phyloP scores from a whole-genome alignment of 805 yeast species.

The Zygosaccharomyces bailii region DNA sequence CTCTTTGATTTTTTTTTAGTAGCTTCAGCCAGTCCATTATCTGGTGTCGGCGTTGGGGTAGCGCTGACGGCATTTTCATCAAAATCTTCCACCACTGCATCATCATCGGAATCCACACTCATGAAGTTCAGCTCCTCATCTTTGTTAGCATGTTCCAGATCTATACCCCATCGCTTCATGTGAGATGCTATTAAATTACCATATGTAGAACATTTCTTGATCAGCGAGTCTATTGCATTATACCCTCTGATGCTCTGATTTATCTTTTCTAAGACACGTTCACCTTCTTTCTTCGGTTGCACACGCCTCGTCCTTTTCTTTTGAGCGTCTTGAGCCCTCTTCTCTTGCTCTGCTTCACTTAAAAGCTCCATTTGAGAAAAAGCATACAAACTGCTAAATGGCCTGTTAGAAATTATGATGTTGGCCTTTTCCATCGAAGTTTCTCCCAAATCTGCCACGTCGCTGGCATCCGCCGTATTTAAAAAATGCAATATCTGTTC shows the following conservation, averaged over 20 bases:
- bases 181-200: slow-evolving; percentile 69
- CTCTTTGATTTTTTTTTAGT: slow-evolving; percentile 16
- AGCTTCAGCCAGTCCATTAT: slow-evolving; percentile 22
- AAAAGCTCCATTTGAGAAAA: slow-evolving; percentile 57
- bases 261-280: slow-evolving; percentile 67
- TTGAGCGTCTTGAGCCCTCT: slow-evolving; percentile 21
- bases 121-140: slow-evolving; percentile 28
- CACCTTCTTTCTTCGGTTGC: slow-evolving; percentile 60
- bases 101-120: slow-evolving; percentile 33
- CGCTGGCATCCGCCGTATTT: slow-evolving; percentile 71
- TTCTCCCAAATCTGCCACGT: slow-evolving; percentile 75
- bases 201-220: slow-evolving; percentile 73
- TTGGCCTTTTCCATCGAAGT: slow-evolving; percentile 66
- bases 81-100: slow-evolving; percentile 30
- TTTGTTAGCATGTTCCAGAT: slow-evolving; percentile 57
- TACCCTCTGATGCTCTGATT: slow-evolving; percentile 76
- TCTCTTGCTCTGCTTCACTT: slow-evolving; percentile 32
- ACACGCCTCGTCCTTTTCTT: slow-evolving; percentile 40
- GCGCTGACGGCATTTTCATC: slow-evolving; percentile 31
- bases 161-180: slow-evolving; percentile 86
- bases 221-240: slow-evolving; percentile 90
- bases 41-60: slow-evolving; percentile 21
- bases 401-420: slow-evolving; percentile 61
- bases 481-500: slow-evolving; percentile 68
- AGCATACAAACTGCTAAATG: slow-evolving; percentile 56